phyloP scores from a whole-genome alignment of 2,329 filamentous ascomycete species.

The Curvularia sp. region DNA sequence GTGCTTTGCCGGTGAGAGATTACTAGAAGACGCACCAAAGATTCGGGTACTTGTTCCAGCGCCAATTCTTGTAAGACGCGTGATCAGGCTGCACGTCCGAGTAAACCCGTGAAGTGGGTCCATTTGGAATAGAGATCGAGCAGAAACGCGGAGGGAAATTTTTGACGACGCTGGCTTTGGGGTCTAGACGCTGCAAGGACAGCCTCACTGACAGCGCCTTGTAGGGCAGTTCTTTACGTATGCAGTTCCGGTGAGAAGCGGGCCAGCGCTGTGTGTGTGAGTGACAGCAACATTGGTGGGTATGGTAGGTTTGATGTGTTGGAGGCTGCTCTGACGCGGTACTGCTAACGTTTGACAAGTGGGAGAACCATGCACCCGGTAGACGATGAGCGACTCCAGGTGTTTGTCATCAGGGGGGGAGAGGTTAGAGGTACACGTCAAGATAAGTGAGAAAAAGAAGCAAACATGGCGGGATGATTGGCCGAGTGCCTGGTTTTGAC shows the following conservation, averaged over 20 bases:
- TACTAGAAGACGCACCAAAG: slow-evolving; percentile 1
- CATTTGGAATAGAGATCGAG: slow-evolving; percentile 6
- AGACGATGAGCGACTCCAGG: background rate
- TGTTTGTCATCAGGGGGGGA: background rate
- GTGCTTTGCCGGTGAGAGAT: background rate
- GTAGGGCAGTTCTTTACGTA: background rate
- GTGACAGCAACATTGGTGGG: background rate
- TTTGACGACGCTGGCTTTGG: slow-evolving; percentile 6
- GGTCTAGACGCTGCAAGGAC: slow-evolving; percentile 13
- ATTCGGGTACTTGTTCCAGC: background rate
- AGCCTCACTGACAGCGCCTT: background rate
- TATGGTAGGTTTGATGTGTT: slow-evolving; percentile 7
- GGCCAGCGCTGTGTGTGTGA: no score
- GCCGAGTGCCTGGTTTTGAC: background rate
- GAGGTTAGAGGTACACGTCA: background rate
- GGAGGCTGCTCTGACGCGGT: slow-evolving; percentile 10
- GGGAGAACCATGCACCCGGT: slow-evolving; percentile 6
- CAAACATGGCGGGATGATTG: background rate
- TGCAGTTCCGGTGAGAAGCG: slow-evolving; percentile 6
- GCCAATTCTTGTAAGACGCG: slow-evolving; percentile 5
- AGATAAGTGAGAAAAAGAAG: slow-evolving; percentile 1
- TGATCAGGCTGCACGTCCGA: slow-evolving; percentile 3
- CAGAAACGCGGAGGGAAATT: background rate
- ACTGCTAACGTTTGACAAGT: slow-evolving; percentile 11
- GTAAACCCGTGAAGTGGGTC: slow-evolving; percentile 8